phyloP scores from a whole-genome alignment of 768 basidiomycete species.

The Mycena vulgaris region DNA sequence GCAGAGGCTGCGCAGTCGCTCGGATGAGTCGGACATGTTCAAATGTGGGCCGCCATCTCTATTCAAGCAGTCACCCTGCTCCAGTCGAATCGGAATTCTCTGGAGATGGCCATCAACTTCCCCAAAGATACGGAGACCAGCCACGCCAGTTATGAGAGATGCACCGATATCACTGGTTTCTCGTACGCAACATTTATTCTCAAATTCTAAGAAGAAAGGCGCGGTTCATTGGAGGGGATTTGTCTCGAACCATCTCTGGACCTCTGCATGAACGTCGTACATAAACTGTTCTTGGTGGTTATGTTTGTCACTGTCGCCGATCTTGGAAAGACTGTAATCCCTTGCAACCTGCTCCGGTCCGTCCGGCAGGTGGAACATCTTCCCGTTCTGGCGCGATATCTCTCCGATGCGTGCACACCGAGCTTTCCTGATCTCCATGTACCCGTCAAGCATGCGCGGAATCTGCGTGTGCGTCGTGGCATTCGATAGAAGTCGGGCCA shows the following conservation, averaged over 20 bases:
- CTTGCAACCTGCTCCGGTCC: slow-evolving; percentile 9
- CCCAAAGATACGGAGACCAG: no score
- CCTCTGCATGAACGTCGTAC: slow-evolving; percentile 5
- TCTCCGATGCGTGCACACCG: neutral
- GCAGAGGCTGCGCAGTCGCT: no score
- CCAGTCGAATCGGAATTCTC: no score
- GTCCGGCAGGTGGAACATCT: slow-evolving; percentile 7
- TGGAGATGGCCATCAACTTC: no score
- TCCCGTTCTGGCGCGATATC: slow-evolving; percentile 2
- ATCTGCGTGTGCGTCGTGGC: neutral
- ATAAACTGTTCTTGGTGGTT: slow-evolving; percentile 9
- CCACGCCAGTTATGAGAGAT: no score
- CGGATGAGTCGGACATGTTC: no score
- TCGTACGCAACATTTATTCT: no score
- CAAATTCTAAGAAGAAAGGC: no score
- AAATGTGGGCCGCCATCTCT: no score
- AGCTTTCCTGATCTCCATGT: slow-evolving; percentile 4
- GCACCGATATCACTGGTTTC: no score
- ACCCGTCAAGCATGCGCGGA: slow-evolving; percentile 1
- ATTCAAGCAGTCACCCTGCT: no score
- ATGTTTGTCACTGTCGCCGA: neutral
- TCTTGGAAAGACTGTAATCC: slow-evolving; percentile 3
- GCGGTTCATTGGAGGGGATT: no score
- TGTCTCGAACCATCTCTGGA: slow-evolving; percentile 7
- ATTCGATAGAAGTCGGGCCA: slow-evolving; percentile 5